Base-by-base conservation (phyloP, 2,329 filamentous ascomycete genomes). In the Aspergillus awamori region DNA sequence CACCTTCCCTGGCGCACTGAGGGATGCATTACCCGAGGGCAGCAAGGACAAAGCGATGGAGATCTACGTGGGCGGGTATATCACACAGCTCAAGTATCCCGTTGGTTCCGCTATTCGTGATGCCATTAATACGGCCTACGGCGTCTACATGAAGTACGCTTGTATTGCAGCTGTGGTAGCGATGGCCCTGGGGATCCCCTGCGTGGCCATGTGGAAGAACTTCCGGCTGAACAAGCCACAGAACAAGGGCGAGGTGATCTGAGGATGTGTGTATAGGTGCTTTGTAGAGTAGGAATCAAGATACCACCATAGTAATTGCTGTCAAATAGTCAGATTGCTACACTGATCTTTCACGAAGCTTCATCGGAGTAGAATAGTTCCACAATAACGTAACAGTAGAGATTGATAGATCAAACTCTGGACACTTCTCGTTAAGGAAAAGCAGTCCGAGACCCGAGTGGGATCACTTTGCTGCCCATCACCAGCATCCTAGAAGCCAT, bases 1-100 rank as follows among this genome's bases (percentile, higher is more conserved):
- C 60, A 82, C 83, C 0, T 85, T 89, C 72, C 79, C 79, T 7
- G 68, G 74, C 3, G 78, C 79, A 1, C 78, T 88, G 8, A 47
- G 45, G 5, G 49, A 63, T 4, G 63, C 59, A 8, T 52, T 72
- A 3, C 67, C 69, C 0, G 61, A 24, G 3, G 62, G 61, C n/a
- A 52, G 57, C 15, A 70, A 72, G 63, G 57, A 63, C 0, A 53
- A 69, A 6, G 67, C 63, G 30, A 15, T 58, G 13, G 28, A 45
- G 2, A 72, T 75, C 39, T 74, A 68, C 33, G 13, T 57, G 5
- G 70, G 67, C 28, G 71, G 71, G 0, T 74, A 68, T 38, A 43
- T 65, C 10, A 58, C 58, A 11, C 58, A 78, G 49, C 60, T 70
- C 47, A 56, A 59, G 2, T 77, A 75, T 38, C 69, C 72, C 1